These are phyloP conservation scores for Colletotrichum salicis DNA, from an alignment of 2,329 filamentous ascomycete species.

Conservation along the genomic window DNA sequence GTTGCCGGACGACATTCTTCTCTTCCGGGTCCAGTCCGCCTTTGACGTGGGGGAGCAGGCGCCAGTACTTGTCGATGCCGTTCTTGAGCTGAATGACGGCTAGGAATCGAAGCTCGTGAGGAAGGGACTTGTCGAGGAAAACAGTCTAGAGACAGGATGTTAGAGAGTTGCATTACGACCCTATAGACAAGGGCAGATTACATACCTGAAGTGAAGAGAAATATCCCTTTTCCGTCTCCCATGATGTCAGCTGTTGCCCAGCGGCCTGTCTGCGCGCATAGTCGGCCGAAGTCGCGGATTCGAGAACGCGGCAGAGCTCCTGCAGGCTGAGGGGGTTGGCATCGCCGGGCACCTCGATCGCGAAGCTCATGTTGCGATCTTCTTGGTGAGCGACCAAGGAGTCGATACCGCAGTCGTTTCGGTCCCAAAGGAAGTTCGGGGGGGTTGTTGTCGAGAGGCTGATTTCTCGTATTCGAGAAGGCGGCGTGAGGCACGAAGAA, in stretches of 20 bases:
- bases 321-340: conserved; percentile 75
- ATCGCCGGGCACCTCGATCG: conserved; percentile 84
- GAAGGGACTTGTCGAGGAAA: conserved; percentile 82
- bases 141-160: conserved; percentile 65
- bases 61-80: conserved; percentile 95
- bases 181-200: background rate
- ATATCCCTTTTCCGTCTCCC: conserved; percentile 75
- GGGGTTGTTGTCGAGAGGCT: background rate
- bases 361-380: conserved; percentile 68
- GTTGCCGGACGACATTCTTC: conserved; percentile 79
- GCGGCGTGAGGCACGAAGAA: conserved; percentile 19
- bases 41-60: conserved; percentile 64
- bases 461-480: conserved; percentile 9
- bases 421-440: conserved; percentile 10
- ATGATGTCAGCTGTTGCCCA: conserved; percentile 76
- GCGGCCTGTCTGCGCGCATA: conserved; percentile 73
- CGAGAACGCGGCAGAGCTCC: conserved; percentile 72
- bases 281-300: conserved; percentile 71
- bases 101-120: conserved; percentile 83
- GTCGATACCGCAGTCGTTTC: conserved; percentile 10
- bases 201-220: conserved; percentile 75
- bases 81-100: conserved; percentile 96
- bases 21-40: conserved; percentile 80
- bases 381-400: conserved; percentile 29
- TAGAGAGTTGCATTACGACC: conserved; percentile 12